Evolutionary conservation across 495 filamentous ascomycete genomes (phyloP), one percentile per base, ranked within the genome.

Genomic region (Penicillium robsamsonii): DNA sequence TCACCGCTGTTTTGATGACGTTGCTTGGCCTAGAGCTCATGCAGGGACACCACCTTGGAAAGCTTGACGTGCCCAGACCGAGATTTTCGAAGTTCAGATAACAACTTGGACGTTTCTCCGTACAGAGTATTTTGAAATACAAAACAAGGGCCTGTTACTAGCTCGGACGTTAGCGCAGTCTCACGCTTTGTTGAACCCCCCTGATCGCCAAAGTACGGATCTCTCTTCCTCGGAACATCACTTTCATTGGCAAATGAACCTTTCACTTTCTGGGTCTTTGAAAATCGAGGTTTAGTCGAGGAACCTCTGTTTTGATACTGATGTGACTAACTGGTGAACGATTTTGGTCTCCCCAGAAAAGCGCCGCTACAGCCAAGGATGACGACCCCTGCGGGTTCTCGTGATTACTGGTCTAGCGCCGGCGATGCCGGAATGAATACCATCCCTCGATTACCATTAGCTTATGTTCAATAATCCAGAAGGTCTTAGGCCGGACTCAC

Each of bases 1-100:
- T 47, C 45, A 47, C 45, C 45, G 45, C 45, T 30, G 10, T 30
- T 47, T 15, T 47, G n/a, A 5, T 46, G 44, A 46, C 44, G 44
- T n/a, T 17, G 27, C 45, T 29, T 25, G 15, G 6, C 3, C 22
- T 31, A 47, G 5, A 18, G 45, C 45, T 31, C 31, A 10, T 17
- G 45, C 45, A 37, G 35, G n/a, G 35, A 38, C 4, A 38, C 4
- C 25, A 27, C 25, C 25, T 9, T 38, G 15, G n/a, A 38, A 38
- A 38, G 35, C 35, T 38, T 38, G 15, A 38, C 8, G 13, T 13
- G 13, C 0, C 6, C 25, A 15, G 30, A 15, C 11, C 4, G 11
- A 12, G 4, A 6, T 35, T 35, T n/a, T 38, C 11, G 11, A 33
- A 8, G 2, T n/a, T n/a, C 15, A 17, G 35, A 17, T 4, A 37